A percentile compares a stretch with the other conserved stretches of the same genome.
These are phyloP conservation scores for Xylona heveae DNA, from an alignment of 495 filamentous ascomycete species.

Conservation along the genomic window DNA sequence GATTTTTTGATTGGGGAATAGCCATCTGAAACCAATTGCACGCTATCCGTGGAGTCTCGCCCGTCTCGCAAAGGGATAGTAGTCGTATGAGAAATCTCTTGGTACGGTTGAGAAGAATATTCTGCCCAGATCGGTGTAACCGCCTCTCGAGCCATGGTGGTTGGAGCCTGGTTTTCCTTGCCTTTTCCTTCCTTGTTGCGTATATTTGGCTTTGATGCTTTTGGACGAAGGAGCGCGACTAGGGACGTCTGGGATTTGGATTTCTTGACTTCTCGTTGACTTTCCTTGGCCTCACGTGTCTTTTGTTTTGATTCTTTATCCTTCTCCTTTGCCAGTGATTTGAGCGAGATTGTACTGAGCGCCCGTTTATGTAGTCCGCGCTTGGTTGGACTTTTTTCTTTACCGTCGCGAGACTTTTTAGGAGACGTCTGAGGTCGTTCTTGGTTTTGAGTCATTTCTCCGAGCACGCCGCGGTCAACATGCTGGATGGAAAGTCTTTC, in stretches of 20 bases:
- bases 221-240: constrained; percentile 39
- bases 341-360: constrained; percentile 21
- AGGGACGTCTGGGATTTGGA: constrained; percentile 68
- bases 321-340: constrained; percentile 20
- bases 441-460: constrained; percentile 5
- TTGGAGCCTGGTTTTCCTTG: constrained; percentile 55
- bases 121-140: constrained; percentile 63
- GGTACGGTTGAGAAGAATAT: constrained; percentile 29
- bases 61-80: constrained; percentile 19
- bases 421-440: constrained; percentile 5
- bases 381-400: no score
- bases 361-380: no score
- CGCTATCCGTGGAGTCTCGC: constrained; percentile 21
- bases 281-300: constrained; percentile 17
- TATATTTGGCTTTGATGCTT: constrained; percentile 32
- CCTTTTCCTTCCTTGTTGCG: constrained; percentile 30
- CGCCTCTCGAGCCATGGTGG: constrained; percentile 26
- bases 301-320: constrained; percentile 11
- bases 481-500: not conserved
- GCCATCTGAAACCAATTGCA: no score
- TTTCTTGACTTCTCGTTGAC: constrained; percentile 46
- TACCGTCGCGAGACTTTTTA: not conserved
- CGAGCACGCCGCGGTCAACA: constrained; percentile 6
- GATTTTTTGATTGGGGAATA: no score
- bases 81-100: constrained; percentile 17